Percentiles rank a stretch among this genome's conserved stretches.
Evolutionary conservation across 345 rosid species (phyloP).

Genomic region (Kandelia obovata): DNA sequence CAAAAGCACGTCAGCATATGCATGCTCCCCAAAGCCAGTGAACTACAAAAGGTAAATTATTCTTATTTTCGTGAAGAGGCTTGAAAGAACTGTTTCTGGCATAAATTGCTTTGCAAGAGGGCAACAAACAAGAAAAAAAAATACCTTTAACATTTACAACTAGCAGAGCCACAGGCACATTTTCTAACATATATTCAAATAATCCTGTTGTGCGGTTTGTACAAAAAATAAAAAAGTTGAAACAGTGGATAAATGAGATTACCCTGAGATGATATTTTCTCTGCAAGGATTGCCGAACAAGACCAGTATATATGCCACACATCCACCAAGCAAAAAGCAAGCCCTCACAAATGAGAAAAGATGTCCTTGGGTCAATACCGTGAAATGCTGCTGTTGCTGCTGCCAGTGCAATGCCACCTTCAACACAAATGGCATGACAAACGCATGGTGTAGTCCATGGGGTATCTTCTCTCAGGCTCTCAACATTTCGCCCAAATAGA

Average conservation of each 20-base stretch:
- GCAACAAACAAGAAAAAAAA: no score
- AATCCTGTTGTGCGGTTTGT: neutral
- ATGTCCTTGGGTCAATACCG: conserved; percentile 69
- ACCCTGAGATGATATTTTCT: conserved; percentile 93
- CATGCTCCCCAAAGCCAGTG: no score
- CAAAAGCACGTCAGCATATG: no score
- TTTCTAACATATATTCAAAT: no score
- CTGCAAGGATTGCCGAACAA: conserved; percentile 69
- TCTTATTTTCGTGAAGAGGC: no score
- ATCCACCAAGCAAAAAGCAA: conserved; percentile 96
- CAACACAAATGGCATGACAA: conserved; percentile 77
- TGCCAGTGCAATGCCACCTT: conserved; percentile 84
- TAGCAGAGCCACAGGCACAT: no score
- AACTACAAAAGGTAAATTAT: no score
- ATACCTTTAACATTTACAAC: no score
- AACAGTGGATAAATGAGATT: conserved; percentile 8
- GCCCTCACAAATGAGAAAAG: conserved; percentile 85
- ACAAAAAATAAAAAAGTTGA: neutral
- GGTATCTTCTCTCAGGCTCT: conserved; percentile 66
- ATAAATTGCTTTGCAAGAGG: no score
- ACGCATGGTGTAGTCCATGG: conserved; percentile 82
- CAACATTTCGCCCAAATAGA: conserved; percentile 79
- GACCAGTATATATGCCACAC: conserved; percentile 96
- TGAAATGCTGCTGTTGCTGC: conserved; percentile 57
- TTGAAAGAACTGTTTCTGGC: no score